Conservation (phyloP, 148 eudicot species). For the Chenopodium suecicum region DNA sequence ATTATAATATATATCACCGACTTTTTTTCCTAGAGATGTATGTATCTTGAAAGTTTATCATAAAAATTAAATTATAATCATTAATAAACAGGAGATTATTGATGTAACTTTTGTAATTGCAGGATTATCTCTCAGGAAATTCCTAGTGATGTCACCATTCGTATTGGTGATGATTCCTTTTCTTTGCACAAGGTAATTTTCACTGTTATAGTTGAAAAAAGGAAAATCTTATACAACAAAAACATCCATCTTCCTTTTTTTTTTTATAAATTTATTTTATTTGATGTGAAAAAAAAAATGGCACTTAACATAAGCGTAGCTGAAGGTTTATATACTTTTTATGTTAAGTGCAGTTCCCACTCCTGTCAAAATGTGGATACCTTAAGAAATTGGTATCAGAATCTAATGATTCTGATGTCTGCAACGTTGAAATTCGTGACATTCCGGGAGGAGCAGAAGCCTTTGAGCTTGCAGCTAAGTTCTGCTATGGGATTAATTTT, state of each 20-base stretch:
- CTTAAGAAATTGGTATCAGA: slow-evolving; percentile 63
- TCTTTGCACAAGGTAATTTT: slow-evolving; percentile 79
- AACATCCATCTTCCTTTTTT: no score
- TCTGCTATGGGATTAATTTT: slow-evolving; percentile 84
- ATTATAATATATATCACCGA: background rate
- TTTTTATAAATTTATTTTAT: no score
- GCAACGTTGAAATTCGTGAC: slow-evolving; percentile 49
- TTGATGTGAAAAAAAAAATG: no score
- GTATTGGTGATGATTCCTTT: slow-evolving; percentile 69
- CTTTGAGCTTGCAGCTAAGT: slow-evolving; percentile 85
- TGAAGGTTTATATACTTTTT: background rate
- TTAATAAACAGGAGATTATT: slow-evolving; percentile 1
- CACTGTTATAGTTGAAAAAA: background rate
- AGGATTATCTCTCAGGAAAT: slow-evolving; percentile 93
- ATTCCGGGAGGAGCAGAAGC: slow-evolving; percentile 87
- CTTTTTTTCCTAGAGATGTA: background rate
- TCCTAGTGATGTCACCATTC: slow-evolving; percentile 77
- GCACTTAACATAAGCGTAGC: background rate
- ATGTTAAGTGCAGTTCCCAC: slow-evolving; percentile 61
- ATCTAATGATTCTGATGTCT: slow-evolving; percentile 39
- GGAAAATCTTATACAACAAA: background rate
- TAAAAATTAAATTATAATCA: background rate
- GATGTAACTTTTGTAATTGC: slow-evolving; percentile 24
- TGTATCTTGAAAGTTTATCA: background rate
- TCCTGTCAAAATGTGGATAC: slow-evolving; percentile 83